Percentiles rank a stretch among this genome's conserved stretches.
phyloP scores from a whole-genome alignment of 148 eudicot genomes.

The Drosera capensis region DNA sequence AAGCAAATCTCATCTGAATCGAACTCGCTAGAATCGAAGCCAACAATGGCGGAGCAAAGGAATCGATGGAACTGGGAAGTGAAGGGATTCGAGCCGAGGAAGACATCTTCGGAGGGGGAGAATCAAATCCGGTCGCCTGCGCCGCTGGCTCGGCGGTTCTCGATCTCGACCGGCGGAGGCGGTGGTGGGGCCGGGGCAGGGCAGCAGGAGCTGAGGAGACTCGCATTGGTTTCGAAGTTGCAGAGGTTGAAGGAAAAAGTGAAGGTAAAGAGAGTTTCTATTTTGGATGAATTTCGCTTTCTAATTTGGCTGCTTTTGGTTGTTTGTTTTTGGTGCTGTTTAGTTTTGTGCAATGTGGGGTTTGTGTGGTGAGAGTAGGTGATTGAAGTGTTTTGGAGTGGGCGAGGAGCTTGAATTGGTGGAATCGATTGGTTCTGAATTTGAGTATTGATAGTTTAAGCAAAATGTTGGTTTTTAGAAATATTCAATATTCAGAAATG shows the following conservation, averaged over 20 bases:
- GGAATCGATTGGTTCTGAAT: too few species aligned
- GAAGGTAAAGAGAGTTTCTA: not conserved
- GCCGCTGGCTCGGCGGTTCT: constrained; percentile 41
- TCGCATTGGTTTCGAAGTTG: constrained; percentile 30
- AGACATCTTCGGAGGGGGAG: constrained; percentile 21
- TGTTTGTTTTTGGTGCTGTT: not conserved
- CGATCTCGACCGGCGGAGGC: constrained; percentile 50
- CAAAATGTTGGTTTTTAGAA: too few species aligned
- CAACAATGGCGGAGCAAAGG: constrained; percentile 42
- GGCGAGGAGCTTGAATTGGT: too few species aligned
- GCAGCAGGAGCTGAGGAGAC: constrained; percentile 38
- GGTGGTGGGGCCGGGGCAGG: too few species aligned
- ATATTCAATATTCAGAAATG: too few species aligned
- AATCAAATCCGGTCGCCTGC: constrained; percentile 16
- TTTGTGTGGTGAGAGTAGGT: not conserved
- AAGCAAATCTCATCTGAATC: not conserved
- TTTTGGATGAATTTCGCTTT: not conserved
- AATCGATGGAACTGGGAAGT: constrained; percentile 93
- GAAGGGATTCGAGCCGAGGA: constrained; percentile 69
- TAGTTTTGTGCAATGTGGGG: not conserved
- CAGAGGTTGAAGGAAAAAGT: constrained; percentile 48
- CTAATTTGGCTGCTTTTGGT: not conserved
- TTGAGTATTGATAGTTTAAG: too few species aligned
- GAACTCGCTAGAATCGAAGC: not conserved
- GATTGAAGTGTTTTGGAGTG: too few species aligned